Conservation (phyloP, 2,329 filamentous ascomycete genomes). For the Trichophyton benhamiae region DNA sequence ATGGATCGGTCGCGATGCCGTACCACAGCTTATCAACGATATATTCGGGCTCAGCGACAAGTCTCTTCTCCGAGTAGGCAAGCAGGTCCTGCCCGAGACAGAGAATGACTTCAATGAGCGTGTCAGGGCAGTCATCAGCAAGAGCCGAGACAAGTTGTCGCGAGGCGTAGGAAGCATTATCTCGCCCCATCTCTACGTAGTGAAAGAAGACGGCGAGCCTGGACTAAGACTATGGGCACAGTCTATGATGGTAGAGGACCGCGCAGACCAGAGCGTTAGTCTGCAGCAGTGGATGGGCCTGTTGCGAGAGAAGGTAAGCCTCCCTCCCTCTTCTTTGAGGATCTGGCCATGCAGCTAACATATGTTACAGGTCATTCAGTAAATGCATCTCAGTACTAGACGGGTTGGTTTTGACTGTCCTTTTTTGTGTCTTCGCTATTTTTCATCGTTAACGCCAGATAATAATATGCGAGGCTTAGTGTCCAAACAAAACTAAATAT, state of each 20-base stretch:
- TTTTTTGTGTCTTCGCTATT: not conserved
- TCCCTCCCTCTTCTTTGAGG: not conserved
- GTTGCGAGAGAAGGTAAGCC: constrained; percentile 80
- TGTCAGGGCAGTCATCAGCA: constrained; percentile 76
- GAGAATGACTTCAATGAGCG: constrained; percentile 97
- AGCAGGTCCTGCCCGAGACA: constrained; percentile 71
- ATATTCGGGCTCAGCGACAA: constrained; percentile 83
- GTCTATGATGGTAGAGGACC: constrained; percentile 86
- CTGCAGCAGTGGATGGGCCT: constrained; percentile 86
- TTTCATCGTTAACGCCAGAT: not conserved
- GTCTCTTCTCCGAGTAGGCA: constrained; percentile 77
- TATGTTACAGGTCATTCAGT: constrained; percentile 13
- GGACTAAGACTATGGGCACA: constrained; percentile 93
- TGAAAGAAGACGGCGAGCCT: constrained; percentile 91
- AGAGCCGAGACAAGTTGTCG: constrained; percentile 76
- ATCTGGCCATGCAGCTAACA: constrained; percentile 8
- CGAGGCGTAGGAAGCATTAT: constrained; percentile 85
- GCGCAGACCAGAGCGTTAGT: constrained; percentile 86
- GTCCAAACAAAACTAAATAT: not conserved
- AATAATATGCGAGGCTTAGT: not conserved
- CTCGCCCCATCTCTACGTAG: constrained; percentile 84
- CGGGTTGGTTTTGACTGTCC: constrained; percentile 1
- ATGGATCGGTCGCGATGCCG: constrained; percentile 87
- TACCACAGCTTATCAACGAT: constrained; percentile 75
- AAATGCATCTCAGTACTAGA: constrained; percentile 7